Conservation (phyloP, 208 protist genomes). For the Vickermania ingenoplastis region DNA sequence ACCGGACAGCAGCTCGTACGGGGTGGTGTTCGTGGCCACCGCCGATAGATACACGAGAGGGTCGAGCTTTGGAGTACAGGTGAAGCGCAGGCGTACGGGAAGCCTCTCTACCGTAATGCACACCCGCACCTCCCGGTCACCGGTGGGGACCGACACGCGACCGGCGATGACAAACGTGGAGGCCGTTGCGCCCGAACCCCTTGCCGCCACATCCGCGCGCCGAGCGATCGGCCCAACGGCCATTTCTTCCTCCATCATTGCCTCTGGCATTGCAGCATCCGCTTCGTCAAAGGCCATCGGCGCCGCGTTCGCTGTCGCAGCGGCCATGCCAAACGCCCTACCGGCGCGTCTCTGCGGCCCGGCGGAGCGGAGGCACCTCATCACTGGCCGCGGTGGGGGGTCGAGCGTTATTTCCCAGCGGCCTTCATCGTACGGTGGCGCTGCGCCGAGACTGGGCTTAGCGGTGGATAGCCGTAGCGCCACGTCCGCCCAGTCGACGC, state of each 20-base stretch:
- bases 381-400: background rate
- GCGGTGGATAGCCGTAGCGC: background rate
- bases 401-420: background rate
- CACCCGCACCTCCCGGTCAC: background rate
- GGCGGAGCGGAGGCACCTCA: background rate
- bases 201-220: too few relatives aligned
- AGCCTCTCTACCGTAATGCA: background rate
- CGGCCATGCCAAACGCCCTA: background rate
- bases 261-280: too few relatives aligned
- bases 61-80: background rate
- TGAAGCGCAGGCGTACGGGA: background rate
- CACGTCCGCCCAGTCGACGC: background rate
- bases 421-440: background rate
- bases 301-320: too few relatives aligned
- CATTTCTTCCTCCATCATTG: background rate
- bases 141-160: background rate
- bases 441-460: background rate
- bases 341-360: background rate
- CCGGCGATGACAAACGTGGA: background rate
- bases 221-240: background rate
- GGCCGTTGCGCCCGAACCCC: background rate
- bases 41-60: background rate
- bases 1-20: background rate
- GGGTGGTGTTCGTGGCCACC: background rate
- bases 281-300: too few relatives aligned